Evolutionary conservation across 306 rosid genomes (phyloP).

Genomic region (Comarum palustre): DNA sequence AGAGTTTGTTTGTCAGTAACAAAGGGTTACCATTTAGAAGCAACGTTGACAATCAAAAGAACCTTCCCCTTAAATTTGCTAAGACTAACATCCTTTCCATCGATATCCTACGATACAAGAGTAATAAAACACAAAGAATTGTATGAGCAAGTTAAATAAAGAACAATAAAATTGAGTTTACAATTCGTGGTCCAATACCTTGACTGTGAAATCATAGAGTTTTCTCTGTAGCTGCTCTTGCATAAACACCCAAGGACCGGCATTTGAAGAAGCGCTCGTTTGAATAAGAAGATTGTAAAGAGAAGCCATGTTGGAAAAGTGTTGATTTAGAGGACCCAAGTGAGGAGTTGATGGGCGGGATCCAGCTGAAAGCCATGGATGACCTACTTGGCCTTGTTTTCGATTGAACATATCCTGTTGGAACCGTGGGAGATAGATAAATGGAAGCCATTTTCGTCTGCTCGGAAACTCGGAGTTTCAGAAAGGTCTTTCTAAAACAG

Average conservation of each 20-base stretch:
- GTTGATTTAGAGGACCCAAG: slow-evolving; percentile 60
- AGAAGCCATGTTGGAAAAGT: slow-evolving; percentile 41
- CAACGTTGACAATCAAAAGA: slow-evolving; percentile 92
- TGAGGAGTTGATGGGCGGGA: slow-evolving; percentile 53
- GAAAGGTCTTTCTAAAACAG: neutral
- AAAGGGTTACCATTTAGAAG: slow-evolving; percentile 77
- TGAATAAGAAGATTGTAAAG: slow-evolving; percentile 34
- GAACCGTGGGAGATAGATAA: slow-evolving; percentile 49
- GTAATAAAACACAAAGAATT: neutral
- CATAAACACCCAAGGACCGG: slow-evolving; percentile 50
- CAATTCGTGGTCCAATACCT: slow-evolving; percentile 39
- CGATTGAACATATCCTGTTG: slow-evolving; percentile 23
- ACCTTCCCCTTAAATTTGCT: slow-evolving; percentile 87
- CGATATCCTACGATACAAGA: slow-evolving; percentile 65
- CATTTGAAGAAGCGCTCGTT: slow-evolving; percentile 31
- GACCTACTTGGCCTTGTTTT: slow-evolving; percentile 29
- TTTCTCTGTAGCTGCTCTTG: slow-evolving; percentile 78
- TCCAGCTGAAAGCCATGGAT: slow-evolving; percentile 18
- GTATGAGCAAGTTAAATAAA: too few relatives aligned
- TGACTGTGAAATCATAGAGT: slow-evolving; percentile 75
- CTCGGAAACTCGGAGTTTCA: neutral
- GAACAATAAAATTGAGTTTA: neutral
- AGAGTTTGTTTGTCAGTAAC: slow-evolving; percentile 1
- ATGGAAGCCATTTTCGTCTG: slow-evolving; percentile 43
- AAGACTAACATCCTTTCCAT: slow-evolving; percentile 70